These are phyloP conservation scores for Abrus precatorius DNA, from an alignment of 306 rosid species.

Conservation along the genomic window DNA sequence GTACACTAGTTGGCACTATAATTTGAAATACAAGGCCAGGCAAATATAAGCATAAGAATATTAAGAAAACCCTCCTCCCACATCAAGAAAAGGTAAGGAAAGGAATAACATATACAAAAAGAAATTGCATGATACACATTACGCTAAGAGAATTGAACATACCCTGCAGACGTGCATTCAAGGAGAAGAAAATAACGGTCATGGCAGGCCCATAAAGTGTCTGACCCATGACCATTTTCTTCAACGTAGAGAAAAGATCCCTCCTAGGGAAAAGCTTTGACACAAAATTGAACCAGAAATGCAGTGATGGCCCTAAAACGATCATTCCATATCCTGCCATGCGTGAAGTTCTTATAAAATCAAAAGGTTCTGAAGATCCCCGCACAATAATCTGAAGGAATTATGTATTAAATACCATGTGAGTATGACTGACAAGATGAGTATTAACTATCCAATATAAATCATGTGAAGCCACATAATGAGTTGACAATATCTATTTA, in stretches of 20 bases:
- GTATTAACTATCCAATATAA: slow-evolving; percentile 31
- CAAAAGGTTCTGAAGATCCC: slow-evolving; percentile 60
- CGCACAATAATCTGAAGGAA: slow-evolving; percentile 63
- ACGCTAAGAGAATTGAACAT: slow-evolving; percentile 38
- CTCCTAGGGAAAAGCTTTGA: slow-evolving; percentile 75
- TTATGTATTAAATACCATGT: slow-evolving; percentile 12
- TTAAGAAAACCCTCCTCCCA: not conserved
- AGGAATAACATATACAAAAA: slow-evolving; percentile 19
- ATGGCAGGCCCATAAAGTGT: slow-evolving; percentile 79
- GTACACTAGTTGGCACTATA: slow-evolving; percentile 5
- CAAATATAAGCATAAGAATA: not conserved
- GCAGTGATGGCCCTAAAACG: slow-evolving; percentile 86
- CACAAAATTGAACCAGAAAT: slow-evolving; percentile 93
- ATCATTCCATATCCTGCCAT: slow-evolving; percentile 93
- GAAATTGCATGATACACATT: not conserved
- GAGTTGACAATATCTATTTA: slow-evolving; percentile 21
- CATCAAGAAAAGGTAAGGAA: not conserved
- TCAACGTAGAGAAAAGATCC: slow-evolving; percentile 78
- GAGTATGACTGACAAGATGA: slow-evolving; percentile 33
- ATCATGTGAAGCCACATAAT: slow-evolving; percentile 26
- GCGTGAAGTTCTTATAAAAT: slow-evolving; percentile 79
- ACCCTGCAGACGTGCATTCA: slow-evolving; percentile 86
- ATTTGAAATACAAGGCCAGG: slow-evolving; percentile 19
- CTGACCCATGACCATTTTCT: slow-evolving; percentile 93
- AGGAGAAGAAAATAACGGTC: slow-evolving; percentile 86